These are phyloP conservation scores for Mycosarcoma maydis DNA, from an alignment of 1,284 basidiomycete species.

Conservation along the genomic window DNA sequence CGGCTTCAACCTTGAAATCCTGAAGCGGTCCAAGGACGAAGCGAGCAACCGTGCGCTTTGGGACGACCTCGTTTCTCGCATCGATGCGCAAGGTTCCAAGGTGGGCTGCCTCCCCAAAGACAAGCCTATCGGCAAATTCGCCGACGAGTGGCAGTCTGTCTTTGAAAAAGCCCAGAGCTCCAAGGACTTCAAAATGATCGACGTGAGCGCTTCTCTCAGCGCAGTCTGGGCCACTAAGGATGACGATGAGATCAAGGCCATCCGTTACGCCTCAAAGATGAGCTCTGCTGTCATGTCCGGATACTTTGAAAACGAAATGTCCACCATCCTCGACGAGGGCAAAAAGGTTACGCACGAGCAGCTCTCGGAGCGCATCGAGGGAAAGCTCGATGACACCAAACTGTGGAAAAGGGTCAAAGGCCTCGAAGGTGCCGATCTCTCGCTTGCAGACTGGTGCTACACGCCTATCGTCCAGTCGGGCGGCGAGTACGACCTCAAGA, in stretches of 20 bases:
- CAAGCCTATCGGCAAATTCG: conserved; percentile 79
- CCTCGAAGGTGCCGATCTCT: conserved; percentile 76
- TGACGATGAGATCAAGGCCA: conserved; percentile 75
- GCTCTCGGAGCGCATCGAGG: conserved; percentile 84
- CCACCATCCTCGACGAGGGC: conserved; percentile 88
- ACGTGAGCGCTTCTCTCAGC: conserved; percentile 81
- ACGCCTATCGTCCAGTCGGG: conserved; percentile 94
- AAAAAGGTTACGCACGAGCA: conserved; percentile 88
- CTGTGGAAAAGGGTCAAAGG: conserved; percentile 74
- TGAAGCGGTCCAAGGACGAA: conserved; percentile 67
- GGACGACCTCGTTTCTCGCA: conserved; percentile 52
- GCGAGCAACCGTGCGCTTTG: conserved; percentile 66
- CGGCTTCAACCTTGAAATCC: conserved; percentile 64
- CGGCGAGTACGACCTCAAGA: conserved; percentile 87
- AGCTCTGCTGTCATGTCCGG: conserved; percentile 86
- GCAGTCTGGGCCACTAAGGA: conserved; percentile 87
- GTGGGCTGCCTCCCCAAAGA: conserved; percentile 76
- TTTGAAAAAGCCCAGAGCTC: conserved; percentile 46
- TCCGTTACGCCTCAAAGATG: conserved; percentile 75
- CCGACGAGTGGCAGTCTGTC: conserved; percentile 78
- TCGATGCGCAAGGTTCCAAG: conserved; percentile 33
- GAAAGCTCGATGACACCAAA: conserved; percentile 81
- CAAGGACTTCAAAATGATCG: conserved; percentile 74
- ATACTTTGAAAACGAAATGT: conserved; percentile 87
- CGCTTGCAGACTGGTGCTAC: conserved; percentile 89